Evolutionary conservation across 352 stramenopile genomes (phyloP).

Genomic region (Phytophthora foliorum): DNA sequence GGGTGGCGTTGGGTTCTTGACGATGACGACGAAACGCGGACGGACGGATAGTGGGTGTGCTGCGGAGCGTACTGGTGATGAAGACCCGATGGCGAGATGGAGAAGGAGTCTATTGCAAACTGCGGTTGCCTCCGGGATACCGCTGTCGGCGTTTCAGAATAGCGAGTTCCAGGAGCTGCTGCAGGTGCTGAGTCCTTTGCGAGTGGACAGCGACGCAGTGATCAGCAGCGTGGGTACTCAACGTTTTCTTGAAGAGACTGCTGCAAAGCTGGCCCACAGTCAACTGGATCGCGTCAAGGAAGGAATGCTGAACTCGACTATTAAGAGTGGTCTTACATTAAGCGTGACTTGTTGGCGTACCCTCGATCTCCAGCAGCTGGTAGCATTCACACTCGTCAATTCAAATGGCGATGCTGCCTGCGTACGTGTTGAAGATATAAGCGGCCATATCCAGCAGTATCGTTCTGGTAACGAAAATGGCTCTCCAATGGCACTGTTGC

Average conservation of each 20-base stretch:
- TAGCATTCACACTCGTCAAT: slow-evolving; percentile 83
- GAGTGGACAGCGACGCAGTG: not conserved
- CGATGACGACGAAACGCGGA: slow-evolving; percentile 21
- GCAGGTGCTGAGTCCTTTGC: slow-evolving; percentile 29
- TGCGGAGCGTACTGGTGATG: slow-evolving; percentile 2
- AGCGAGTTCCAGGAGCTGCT: slow-evolving; percentile 58
- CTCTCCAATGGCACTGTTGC: slow-evolving; percentile 27
- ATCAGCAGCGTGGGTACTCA: slow-evolving; percentile 41
- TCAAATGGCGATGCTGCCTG: slow-evolving; percentile 82
- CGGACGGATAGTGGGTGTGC: slow-evolving; percentile 20
- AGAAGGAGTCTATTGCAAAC: slow-evolving; percentile 41
- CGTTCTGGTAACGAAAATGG: slow-evolving; percentile 16
- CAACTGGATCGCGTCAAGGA: slow-evolving; percentile 86
- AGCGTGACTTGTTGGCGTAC: slow-evolving; percentile 80
- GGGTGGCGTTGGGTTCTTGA: slow-evolving; percentile 7
- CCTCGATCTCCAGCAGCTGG: slow-evolving; percentile 69
- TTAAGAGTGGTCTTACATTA: slow-evolving; percentile 82
- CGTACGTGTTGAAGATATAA: slow-evolving; percentile 69
- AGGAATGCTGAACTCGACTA: slow-evolving; percentile 84
- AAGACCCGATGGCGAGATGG: slow-evolving; percentile 26
- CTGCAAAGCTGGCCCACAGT: slow-evolving; percentile 42
- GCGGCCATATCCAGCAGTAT: slow-evolving; percentile 38
- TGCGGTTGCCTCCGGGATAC: slow-evolving; percentile 47
- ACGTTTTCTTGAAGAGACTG: slow-evolving; percentile 51
- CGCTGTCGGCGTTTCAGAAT: slow-evolving; percentile 51